Evolutionary conservation across 441 rosid genomes (phyloP), one percentile per base, ranked within the genome.

Genomic region (Croton laevigatus): DNA sequence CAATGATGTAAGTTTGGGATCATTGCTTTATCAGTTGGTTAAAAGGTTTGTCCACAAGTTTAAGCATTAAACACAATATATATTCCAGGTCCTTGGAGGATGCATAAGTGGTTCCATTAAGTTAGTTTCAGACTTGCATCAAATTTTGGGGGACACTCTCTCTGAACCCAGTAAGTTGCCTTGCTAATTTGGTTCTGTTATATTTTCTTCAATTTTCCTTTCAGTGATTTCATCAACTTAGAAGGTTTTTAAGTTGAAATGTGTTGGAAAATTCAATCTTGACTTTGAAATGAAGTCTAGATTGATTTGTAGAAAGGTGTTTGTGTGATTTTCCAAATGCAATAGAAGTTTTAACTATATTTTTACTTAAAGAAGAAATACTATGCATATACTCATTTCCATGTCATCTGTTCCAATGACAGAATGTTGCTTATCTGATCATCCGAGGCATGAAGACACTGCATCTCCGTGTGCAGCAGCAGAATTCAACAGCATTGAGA

Each of bases 361-460:
- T 4, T 44, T 38, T 59, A 65, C 27, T 65, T 38, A n/a, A n/a
- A n/a, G n/a, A n/a, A n/a, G n/a, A n/a, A n/a, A n/a, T n/a, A n/a
- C n/a, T n/a, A n/a, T n/a, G n/a, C n/a, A n/a, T n/a, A n/a, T n/a
- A n/a, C n/a, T n/a, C n/a, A n/a, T n/a, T n/a, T n/a, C n/a, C n/a
- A n/a, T n/a, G n/a, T 54, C 20, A 42, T 6, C 59, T 22, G 13
- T 22, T 48, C 17, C 27, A 46, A 38, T 40, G 40, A 79, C 85
- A 92, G 99, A 89, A 88, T 76, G 99, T 98, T 59, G 91, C 98
- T 0, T 95, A 89, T 79, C 86, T 91, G 83, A 80, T 95, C 69
- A 91, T 91, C 76, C 93, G 97, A 78, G 99, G 99, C 88, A 92
- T 94, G 93, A 94, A 94, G 91, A 94, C 99, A 49, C 78, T 95